A percentile compares a stretch with the other conserved stretches of the same genome.
Conservation (phyloP, 257 asterid genomes). For the Cruciata laevipes region DNA sequence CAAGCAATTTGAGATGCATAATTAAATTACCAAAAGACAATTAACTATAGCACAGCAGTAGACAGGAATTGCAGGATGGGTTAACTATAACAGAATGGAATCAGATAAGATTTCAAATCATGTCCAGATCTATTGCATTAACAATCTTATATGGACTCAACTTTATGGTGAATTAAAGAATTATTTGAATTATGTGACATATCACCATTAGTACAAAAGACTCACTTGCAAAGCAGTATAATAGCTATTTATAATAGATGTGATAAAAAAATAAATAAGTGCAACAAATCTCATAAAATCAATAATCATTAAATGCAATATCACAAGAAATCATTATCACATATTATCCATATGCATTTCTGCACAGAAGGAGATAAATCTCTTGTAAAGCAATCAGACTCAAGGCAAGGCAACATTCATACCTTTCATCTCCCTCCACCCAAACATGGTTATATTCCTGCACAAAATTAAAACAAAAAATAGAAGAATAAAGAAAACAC, state of each 20-base stretch:
- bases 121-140: neutral
- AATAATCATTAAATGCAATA: neutral
- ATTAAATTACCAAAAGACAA: too few relatives aligned
- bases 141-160: neutral
- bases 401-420: slow-evolving; percentile 14
- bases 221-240: neutral
- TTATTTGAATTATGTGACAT: neutral
- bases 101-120: neutral
- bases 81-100: neutral
- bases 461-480: slow-evolving; percentile 13
- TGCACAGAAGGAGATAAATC: neutral
- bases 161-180: neutral
- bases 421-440: slow-evolving; percentile 94
- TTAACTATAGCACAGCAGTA: slow-evolving; percentile 3
- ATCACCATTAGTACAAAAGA: neutral
- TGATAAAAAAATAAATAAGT: neutral
- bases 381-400: neutral
- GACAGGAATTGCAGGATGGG: neutral
- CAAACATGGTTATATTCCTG: slow-evolving; percentile 83
- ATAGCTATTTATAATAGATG: neutral
- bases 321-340: neutral
- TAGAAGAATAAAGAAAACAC: slow-evolving; percentile 5
- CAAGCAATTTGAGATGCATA: neutral
- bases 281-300: neutral
- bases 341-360: neutral